A percentile compares a stretch with the other conserved stretches of the same genome.
Conservation (phyloP, 495 filamentous ascomycete species). For the Saxophila tyrrhenica region DNA sequence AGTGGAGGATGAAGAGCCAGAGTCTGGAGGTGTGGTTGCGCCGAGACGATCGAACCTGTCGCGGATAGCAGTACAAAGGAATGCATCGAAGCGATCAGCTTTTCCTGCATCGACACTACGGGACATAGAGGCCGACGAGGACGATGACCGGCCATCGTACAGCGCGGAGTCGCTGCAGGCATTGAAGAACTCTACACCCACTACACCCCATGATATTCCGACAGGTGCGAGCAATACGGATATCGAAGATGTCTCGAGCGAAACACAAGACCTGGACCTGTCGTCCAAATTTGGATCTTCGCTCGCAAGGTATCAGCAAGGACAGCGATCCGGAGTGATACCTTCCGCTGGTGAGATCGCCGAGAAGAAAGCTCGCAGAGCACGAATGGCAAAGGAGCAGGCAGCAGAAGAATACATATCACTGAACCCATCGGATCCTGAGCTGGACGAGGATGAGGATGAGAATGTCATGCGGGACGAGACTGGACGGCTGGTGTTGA, state of each 20-base stretch:
- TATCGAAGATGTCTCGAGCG: slow-evolving; percentile 16
- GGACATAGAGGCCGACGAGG: slow-evolving; percentile 34
- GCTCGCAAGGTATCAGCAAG: slow-evolving; percentile 25
- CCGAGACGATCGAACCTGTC: slow-evolving; percentile 63
- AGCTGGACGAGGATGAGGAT: slow-evolving; percentile 35
- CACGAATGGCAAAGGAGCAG: slow-evolving; percentile 61
- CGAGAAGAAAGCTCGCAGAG: slow-evolving; percentile 82
- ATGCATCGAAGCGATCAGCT: slow-evolving; percentile 46
- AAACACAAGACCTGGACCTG: slow-evolving; percentile 50
- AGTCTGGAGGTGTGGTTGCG: slow-evolving; percentile 38
- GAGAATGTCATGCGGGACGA: slow-evolving; percentile 19
- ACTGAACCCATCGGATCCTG: slow-evolving; percentile 45
- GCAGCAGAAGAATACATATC: slow-evolving; percentile 59
- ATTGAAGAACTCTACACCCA: slow-evolving; percentile 69
- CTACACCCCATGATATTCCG: slow-evolving; percentile 52
- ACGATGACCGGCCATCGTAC: slow-evolving; percentile 73
- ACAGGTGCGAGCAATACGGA: slow-evolving; percentile 32
- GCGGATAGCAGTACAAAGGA: slow-evolving; percentile 59
- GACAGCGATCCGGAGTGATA: slow-evolving; percentile 43
- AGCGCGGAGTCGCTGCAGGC: slow-evolving; percentile 78
- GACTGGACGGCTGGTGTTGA: slow-evolving; percentile 13
- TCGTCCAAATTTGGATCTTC: slow-evolving; percentile 51
- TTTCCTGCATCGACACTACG: slow-evolving; percentile 24
- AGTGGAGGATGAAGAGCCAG: slow-evolving; percentile 32
- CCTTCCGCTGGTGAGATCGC: slow-evolving; percentile 80